Base-by-base conservation (phyloP, 2,329 filamentous ascomycete species). In the Lecanicillium sp. region DNA sequence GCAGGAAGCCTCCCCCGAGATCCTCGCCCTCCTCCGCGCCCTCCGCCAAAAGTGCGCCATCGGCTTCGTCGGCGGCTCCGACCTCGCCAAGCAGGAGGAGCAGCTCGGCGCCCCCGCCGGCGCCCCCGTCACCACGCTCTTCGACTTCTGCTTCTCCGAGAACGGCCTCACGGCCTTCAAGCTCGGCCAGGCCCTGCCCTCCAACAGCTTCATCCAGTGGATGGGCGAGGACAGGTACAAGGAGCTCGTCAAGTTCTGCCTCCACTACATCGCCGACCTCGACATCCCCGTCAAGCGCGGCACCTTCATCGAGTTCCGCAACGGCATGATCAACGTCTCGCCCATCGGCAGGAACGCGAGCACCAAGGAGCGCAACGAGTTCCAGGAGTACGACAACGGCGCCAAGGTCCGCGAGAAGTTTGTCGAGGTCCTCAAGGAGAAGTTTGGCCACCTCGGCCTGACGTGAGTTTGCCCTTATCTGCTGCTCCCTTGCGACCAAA, bases 91-190 rank as follows among this genome's bases (percentile, higher is more conserved):
- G 75, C 93, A 97, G 71, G 89, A 97, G 70, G 93, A 97, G 70
- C 91, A 97, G 73, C 80, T 97, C 53, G 90, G 90, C 65, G 77
- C 60, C 46, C 64, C 80, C 4, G 66, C 78, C 21, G 71, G 77
- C 50, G 67, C 70, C 23, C 77, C 84, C 57, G 91, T 97, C 52
- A 90, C 83, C 44, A 75, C 81, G 53, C 83, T 97, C 61, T 98
- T 98, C 75, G 93, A 98, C 75, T 98, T 88, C 73, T 93, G 86
- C 79, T 98, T 98, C 73, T 76, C 90, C 51, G 93, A 98, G 74
- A 98, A 98, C 71, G 93, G 93, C 10, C 81, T 98, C 57, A 94
- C 87, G 2, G 93, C 91, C 36, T 95, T 79, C 77, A 89, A 90
- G 62, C 71, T 90, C 61, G 93, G 91, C 60, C 69, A 83, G 65